phyloP scores from a whole-genome alignment of 2,329 filamentous ascomycete genomes.

The Fusarium sulawesiense region DNA sequence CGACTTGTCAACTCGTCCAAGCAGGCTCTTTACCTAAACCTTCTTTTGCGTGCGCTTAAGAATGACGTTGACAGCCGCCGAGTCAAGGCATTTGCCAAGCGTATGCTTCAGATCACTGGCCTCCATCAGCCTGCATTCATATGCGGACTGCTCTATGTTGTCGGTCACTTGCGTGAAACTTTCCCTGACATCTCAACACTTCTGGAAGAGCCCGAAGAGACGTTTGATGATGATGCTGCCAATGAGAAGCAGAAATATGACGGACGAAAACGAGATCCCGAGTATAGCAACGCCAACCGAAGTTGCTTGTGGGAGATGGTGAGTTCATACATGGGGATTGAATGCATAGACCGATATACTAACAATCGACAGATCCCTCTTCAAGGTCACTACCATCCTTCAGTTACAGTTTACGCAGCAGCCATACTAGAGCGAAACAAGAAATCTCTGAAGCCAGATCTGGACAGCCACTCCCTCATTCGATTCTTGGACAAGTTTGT shows the following conservation, averaged over 20 bases:
- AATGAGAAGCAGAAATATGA: constrained; percentile 71
- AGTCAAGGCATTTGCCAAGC: constrained; percentile 95
- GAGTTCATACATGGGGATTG: constrained; percentile 47
- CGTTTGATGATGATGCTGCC: constrained; percentile 69
- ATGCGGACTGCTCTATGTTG: constrained; percentile 90
- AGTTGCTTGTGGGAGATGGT: constrained; percentile 95
- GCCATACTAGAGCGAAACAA: constrained; percentile 75
- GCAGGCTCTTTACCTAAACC: constrained; percentile 92
- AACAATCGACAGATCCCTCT: constrained; percentile 49
- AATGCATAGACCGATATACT: constrained; percentile 26
- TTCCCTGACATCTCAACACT: constrained; percentile 86
- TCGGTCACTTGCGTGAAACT: constrained; percentile 80
- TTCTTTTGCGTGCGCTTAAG: constrained; percentile 89
- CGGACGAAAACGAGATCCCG: constrained; percentile 89
- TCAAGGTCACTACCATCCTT: constrained; percentile 86
- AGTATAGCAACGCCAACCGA: constrained; percentile 90
- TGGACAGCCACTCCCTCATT: constrained; percentile 89
- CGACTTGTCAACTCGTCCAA: constrained; percentile 91
- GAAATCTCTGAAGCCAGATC: constrained; percentile 87
- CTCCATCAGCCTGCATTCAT: constrained; percentile 93
- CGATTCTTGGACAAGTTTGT: constrained; percentile 98
- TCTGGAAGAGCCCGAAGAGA: constrained; percentile 82
- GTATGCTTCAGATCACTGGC: constrained; percentile 86
- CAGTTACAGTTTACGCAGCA: constrained; percentile 84
- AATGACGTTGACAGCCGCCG: constrained; percentile 89